Evolutionary conservation across 805 yeast genomes (phyloP).

Genomic region (Pichia phayaonensis): DNA sequence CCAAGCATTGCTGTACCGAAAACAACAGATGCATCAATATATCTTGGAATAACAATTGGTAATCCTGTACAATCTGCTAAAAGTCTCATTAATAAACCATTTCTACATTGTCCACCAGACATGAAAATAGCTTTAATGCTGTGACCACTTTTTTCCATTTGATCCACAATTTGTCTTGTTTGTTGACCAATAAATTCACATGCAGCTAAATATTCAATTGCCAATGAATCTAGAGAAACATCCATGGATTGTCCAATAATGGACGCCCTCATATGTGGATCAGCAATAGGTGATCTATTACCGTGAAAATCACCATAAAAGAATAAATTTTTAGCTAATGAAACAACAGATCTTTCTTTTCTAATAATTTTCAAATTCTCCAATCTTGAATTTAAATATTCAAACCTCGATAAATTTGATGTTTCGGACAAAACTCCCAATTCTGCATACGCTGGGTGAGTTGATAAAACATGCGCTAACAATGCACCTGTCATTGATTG

Average conservation of each 20-base stretch:
- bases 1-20: constrained; percentile 94
- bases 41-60: constrained; percentile 88
- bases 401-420: constrained; percentile 69
- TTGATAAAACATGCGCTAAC: constrained; percentile 75
- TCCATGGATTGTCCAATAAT: constrained; percentile 94
- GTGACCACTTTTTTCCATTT: constrained; percentile 79
- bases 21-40: constrained; percentile 95
- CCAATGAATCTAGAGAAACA: constrained; percentile 72
- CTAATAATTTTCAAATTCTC: constrained; percentile 55
- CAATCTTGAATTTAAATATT: constrained; percentile 67
- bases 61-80: constrained; percentile 89
- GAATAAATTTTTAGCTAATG: constrained; percentile 76
- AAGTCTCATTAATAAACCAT: constrained; percentile 78
- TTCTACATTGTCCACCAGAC: constrained; percentile 96
- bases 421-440: constrained; percentile 60
- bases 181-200: constrained; percentile 98
- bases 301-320: constrained; percentile 97
- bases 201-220: constrained; percentile 82
- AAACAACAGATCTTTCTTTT: constrained; percentile 62
- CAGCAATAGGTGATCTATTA: constrained; percentile 96
- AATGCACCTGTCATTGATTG: constrained; percentile 96
- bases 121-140: constrained; percentile 66
- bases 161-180: constrained; percentile 88
- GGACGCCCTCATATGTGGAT: constrained; percentile 85
- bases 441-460: constrained; percentile 83